Evolutionary conservation across 257 asterid genomes (phyloP).

Genomic region (Nicotiana otophora): DNA sequence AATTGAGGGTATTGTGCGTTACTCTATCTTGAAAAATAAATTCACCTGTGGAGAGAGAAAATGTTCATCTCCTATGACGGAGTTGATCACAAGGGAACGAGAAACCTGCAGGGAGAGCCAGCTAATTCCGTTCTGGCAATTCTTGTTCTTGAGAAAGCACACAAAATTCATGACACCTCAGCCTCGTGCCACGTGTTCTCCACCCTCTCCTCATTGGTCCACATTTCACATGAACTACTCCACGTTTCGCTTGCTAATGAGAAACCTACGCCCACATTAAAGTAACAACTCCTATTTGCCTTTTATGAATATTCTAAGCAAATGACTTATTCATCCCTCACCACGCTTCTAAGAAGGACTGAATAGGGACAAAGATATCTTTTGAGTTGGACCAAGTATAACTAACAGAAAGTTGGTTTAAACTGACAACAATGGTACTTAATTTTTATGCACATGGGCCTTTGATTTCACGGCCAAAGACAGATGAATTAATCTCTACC

Average conservation of each 20-base stretch:
- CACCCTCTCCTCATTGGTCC: not conserved
- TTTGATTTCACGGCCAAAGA: not conserved
- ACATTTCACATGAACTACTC: constrained; percentile 3
- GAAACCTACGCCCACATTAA: not conserved
- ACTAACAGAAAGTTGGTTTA: constrained; percentile 19
- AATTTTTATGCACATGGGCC: not conserved
- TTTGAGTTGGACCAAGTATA: not conserved
- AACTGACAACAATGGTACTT: constrained; percentile 4
- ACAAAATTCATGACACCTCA: constrained; percentile 11
- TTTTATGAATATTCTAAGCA: not conserved
- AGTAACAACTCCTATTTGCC: not conserved
- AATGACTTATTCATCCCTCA: constrained; percentile 10
- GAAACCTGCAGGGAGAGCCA: constrained; percentile 22
- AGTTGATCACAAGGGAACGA: constrained; percentile 22
- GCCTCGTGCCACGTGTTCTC: not conserved
- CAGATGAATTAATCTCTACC: not conserved
- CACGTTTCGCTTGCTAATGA: not conserved
- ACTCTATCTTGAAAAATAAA: not conserved
- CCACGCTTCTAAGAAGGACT: not conserved
- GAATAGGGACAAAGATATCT: not conserved
- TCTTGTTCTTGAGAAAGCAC: not conserved
- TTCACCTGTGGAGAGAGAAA: not conserved
- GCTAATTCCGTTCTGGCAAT: constrained; percentile 9
- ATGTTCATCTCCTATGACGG: not conserved
- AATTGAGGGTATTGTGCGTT: too few relatives aligned